These are phyloP conservation scores for Paralagenidium karlingii DNA, from an alignment of 352 stramenopile genomes.

Conservation along the genomic window DNA sequence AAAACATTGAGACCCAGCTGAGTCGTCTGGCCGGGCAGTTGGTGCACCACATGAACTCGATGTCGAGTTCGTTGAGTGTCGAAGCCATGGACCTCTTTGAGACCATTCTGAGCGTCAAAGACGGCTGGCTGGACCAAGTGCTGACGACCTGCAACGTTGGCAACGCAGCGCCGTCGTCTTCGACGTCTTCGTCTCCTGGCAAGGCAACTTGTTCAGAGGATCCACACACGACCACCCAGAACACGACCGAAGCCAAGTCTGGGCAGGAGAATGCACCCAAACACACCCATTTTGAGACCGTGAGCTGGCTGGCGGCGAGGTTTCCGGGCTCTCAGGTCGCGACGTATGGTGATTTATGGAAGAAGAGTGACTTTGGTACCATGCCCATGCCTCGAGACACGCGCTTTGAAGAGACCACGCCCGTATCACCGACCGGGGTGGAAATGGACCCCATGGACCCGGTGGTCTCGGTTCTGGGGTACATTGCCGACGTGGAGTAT, in stretches of 20 bases:
- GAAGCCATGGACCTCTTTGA: conserved; percentile 77
- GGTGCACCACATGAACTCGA: conserved; percentile 65
- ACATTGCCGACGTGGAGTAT: conserved; percentile 77
- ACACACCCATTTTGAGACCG: conserved; percentile 15
- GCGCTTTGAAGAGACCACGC: conserved; percentile 16
- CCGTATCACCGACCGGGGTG: conserved; percentile 31
- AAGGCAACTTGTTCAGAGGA: conserved; percentile 4
- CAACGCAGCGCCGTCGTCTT: neutral
- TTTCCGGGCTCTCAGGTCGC: conserved; percentile 70
- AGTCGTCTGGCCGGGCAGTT: conserved; percentile 52
- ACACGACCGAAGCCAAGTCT: neutral
- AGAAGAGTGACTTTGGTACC: conserved; percentile 52
- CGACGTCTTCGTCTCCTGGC: neutral
- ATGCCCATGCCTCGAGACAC: too few relatives aligned
- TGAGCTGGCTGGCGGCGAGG: conserved; percentile 67
- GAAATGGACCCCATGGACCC: conserved; percentile 52
- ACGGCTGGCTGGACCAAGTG: conserved; percentile 31
- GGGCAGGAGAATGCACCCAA: conserved; percentile 8
- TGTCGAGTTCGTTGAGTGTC: conserved; percentile 69
- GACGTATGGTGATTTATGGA: conserved; percentile 69
- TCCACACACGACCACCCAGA: conserved; percentile 3
- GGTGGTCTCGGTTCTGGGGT: conserved; percentile 69
- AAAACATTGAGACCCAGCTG: conserved; percentile 1
- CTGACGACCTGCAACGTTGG: too few relatives aligned
- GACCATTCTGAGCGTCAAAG: conserved; percentile 52